Conservation (phyloP, 2,329 filamentous ascomycete species). For the Xylaria sp. region DNA sequence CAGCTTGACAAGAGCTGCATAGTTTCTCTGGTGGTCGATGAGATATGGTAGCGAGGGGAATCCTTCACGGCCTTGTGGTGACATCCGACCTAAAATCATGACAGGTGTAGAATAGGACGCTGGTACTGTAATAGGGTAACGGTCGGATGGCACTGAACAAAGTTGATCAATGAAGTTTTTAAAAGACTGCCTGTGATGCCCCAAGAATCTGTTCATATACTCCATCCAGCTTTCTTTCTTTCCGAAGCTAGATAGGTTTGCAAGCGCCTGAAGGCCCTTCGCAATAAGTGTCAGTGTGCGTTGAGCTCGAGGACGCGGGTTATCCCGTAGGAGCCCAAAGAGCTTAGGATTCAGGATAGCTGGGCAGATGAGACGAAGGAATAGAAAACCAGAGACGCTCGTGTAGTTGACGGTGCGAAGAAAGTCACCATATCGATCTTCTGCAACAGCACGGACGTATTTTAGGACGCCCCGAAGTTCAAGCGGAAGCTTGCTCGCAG, state of each 20-base stretch:
- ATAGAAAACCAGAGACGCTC: slow-evolving; percentile 93
- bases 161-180: slow-evolving; percentile 89
- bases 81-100: slow-evolving; percentile 85
- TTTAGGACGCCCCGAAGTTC: slow-evolving; percentile 88
- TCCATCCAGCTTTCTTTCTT: slow-evolving; percentile 99
- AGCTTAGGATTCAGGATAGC: slow-evolving; percentile 96
- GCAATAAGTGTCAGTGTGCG: slow-evolving; percentile 91
- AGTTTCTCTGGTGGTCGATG: slow-evolving; percentile 87
- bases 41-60: slow-evolving; percentile 94
- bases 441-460: slow-evolving; percentile 90
- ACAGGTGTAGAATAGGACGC: slow-evolving; percentile 93
- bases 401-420: slow-evolving; percentile 90
- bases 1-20: slow-evolving; percentile 83
- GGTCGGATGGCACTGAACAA: slow-evolving; percentile 82
- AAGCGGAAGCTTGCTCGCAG: slow-evolving; percentile 78
- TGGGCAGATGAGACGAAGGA: slow-evolving; percentile 93
- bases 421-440: slow-evolving; percentile 94
- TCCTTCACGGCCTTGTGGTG: slow-evolving; percentile 84
- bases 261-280: slow-evolving; percentile 89
- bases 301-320: slow-evolving; percentile 84
- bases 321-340: slow-evolving; percentile 85
- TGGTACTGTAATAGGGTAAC: slow-evolving; percentile 72
- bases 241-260: slow-evolving; percentile 90
- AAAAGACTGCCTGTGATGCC: slow-evolving; percentile 79
- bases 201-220: slow-evolving; percentile 92